phyloP scores from a whole-genome alignment of 2,329 filamentous ascomycete genomes.

The Westerdykella aurantiaca region DNA sequence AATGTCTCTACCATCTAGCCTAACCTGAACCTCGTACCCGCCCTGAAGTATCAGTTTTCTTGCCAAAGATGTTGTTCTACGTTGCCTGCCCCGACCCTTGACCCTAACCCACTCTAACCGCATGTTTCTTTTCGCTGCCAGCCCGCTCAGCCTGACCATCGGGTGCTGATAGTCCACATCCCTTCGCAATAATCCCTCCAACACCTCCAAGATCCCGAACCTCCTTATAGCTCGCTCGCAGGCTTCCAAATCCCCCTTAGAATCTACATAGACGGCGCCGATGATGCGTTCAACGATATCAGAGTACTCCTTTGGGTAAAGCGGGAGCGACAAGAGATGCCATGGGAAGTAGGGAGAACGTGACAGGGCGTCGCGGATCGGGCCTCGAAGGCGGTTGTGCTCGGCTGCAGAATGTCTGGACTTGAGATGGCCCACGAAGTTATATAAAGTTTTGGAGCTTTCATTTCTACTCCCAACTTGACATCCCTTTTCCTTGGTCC shows the following conservation, averaged over 20 bases:
- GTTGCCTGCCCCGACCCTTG: background rate
- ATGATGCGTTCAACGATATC: slow-evolving; percentile 77
- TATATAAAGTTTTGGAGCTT: slow-evolving; percentile 52
- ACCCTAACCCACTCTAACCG: slow-evolving; percentile 42
- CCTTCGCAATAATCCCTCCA: slow-evolving; percentile 55
- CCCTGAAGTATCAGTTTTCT: background rate
- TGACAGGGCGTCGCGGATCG: slow-evolving; percentile 49
- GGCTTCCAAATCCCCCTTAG: slow-evolving; percentile 38
- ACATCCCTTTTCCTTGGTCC: slow-evolving; percentile 17
- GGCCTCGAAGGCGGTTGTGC: slow-evolving; percentile 46
- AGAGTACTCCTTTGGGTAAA: slow-evolving; percentile 70
- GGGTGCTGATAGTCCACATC: slow-evolving; percentile 54
- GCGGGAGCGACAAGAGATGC: slow-evolving; percentile 60
- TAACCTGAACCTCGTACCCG: slow-evolving; percentile 30
- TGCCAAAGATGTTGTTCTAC: slow-evolving; percentile 3
- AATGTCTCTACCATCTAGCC: slow-evolving; percentile 30
- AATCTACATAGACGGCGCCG: slow-evolving; percentile 81
- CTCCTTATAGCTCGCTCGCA: slow-evolving; percentile 58
- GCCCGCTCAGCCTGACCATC: slow-evolving; percentile 61
- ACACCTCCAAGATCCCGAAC: slow-evolving; percentile 59
- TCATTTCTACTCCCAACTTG: slow-evolving; percentile 18
- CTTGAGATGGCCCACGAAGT: slow-evolving; percentile 60
- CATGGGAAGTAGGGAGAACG: slow-evolving; percentile 63
- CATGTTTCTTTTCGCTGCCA: slow-evolving; percentile 51
- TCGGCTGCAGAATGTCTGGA: slow-evolving; percentile 41